A percentile compares a stretch with the other conserved stretches of the same genome.
phyloP scores from a whole-genome alignment of 2,329 filamentous ascomycete species.

The Aspergillus pseudoterreus region DNA sequence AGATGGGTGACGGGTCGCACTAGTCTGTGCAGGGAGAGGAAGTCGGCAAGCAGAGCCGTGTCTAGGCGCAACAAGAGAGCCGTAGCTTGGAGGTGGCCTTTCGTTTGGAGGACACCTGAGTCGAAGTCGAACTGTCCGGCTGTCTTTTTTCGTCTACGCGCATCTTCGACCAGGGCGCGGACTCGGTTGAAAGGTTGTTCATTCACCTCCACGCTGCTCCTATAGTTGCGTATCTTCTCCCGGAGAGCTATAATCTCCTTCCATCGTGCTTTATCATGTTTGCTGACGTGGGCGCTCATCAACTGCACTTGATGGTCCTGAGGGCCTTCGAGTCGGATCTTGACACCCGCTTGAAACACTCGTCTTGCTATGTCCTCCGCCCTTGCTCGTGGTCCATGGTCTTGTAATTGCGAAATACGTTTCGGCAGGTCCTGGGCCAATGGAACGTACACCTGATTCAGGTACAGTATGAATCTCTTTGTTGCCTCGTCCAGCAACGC shows the following conservation, averaged over 20 bases:
- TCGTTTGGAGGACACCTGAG: constrained; percentile 32
- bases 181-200: constrained; percentile 40
- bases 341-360: not conserved
- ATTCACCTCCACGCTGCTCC: constrained; percentile 26
- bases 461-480: constrained; percentile 61
- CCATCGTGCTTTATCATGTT: constrained; percentile 21
- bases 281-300: constrained; percentile 16
- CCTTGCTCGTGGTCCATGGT: not conserved
- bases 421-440: constrained; percentile 35
- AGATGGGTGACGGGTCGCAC: not conserved
- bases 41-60: constrained; percentile 44
- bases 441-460: constrained; percentile 41
- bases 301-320: constrained; percentile 25
- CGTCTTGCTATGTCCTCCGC: not conserved
- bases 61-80: constrained; percentile 50
- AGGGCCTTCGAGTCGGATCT: constrained; percentile 14
- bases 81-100: constrained; percentile 40
- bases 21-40: constrained; percentile 26
- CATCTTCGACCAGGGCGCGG: constrained; percentile 32
- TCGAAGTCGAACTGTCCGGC: constrained; percentile 24
- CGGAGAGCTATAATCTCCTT: constrained; percentile 23
- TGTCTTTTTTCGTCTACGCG: constrained; percentile 24
- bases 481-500: constrained; percentile 60
- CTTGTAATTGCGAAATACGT: constrained; percentile 24
- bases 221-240: constrained; percentile 25